A percentile compares a stretch with the other conserved stretches of the same genome.
phyloP scores from a whole-genome alignment of 2,329 filamentous ascomycete species.

The Fusarium tuaranense region DNA sequence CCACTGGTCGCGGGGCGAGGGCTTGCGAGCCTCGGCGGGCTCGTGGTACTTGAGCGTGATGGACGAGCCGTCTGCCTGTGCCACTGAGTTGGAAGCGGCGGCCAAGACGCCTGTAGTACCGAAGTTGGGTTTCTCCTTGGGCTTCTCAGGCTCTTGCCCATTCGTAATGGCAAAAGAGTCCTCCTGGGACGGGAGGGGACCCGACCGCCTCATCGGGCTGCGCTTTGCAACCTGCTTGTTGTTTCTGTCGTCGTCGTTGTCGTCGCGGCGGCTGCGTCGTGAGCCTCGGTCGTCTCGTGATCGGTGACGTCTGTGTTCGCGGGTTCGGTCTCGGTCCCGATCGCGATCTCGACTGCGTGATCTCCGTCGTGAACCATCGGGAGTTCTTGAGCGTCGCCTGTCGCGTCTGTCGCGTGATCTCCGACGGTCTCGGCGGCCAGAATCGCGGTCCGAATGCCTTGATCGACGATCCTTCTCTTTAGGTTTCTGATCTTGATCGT shows the following conservation, averaged over 20 bases:
- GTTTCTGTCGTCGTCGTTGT: constrained; percentile 32
- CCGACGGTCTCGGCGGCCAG: constrained; percentile 42
- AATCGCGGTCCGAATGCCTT: constrained; percentile 39
- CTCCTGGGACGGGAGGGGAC: constrained; percentile 70
- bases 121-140: constrained; percentile 92
- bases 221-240: constrained; percentile 39
- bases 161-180: constrained; percentile 69
- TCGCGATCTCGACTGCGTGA: constrained; percentile 44
- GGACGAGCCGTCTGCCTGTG: constrained; percentile 77
- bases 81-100: constrained; percentile 83
- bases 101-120: constrained; percentile 83
- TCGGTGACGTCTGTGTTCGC: constrained; percentile 43
- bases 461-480: constrained; percentile 37
- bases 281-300: constrained; percentile 49
- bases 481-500: constrained; percentile 33
- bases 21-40: constrained; percentile 91
- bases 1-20: constrained; percentile 82
- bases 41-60: constrained; percentile 97
- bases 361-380: constrained; percentile 43
- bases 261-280: constrained; percentile 40
- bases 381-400: constrained; percentile 49
- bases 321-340: constrained; percentile 31
- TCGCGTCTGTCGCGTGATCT: constrained; percentile 46
- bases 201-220: constrained; percentile 49
- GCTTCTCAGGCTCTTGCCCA: constrained; percentile 61